Conservation (phyloP, 1,284 basidiomycete species). For the Ganoderma boninense region DNA sequence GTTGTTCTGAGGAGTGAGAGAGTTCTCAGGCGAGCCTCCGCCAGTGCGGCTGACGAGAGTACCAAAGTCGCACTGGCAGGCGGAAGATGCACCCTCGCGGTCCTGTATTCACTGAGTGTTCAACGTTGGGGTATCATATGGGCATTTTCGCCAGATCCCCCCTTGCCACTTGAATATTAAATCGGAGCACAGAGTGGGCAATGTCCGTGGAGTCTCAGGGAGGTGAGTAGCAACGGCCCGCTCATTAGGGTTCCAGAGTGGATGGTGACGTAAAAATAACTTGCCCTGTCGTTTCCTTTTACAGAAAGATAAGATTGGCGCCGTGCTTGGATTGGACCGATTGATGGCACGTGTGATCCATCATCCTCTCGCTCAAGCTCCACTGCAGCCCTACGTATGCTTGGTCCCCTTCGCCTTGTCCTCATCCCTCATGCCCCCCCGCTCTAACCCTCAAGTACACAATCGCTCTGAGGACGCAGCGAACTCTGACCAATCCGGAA, state of each 20-base stretch:
- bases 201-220: too few relatives aligned
- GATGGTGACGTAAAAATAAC: background rate
- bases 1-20: background rate
- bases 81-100: background rate
- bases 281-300: conserved; percentile 3
- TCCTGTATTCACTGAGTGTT: background rate
- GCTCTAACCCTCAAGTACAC: background rate
- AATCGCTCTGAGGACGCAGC: background rate
- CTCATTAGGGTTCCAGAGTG: background rate
- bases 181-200: background rate
- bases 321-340: background rate
- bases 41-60: background rate
- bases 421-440: background rate
- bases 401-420: background rate
- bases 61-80: background rate
- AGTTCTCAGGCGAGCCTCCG: background rate
- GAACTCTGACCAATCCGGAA: background rate
- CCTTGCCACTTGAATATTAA: background rate
- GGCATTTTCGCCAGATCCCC: background rate
- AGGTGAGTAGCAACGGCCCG: background rate
- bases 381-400: background rate
- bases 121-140: background rate
- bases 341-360: conserved; percentile 1
- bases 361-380: background rate
- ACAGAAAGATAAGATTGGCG: conserved; percentile 3